These are phyloP conservation scores for Suillus variegatus DNA, from an alignment of 768 basidiomycete genomes.

Conservation along the genomic window DNA sequence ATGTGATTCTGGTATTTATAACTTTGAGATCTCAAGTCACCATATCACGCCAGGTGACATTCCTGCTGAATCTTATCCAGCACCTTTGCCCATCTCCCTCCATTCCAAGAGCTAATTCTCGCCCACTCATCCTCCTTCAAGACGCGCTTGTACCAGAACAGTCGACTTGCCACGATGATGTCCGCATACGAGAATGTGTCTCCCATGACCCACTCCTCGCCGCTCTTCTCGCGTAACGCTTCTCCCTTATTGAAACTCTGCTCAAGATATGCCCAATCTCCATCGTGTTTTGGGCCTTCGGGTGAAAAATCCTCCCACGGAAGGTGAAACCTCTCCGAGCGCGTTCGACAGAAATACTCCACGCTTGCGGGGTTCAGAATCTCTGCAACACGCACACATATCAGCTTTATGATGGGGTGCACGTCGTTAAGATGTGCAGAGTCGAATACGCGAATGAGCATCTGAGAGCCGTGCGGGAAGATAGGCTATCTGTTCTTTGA, in stretches of 20 bases:
- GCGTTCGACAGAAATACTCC: conserved; percentile 39
- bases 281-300: conserved; percentile 27
- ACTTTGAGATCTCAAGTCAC: not conserved
- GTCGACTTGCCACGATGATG: conserved; percentile 3
- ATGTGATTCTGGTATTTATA: too few species aligned
- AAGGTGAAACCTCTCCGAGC: conserved; percentile 10
- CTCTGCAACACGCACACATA: conserved; percentile 20
- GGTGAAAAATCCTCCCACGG: conserved; percentile 28
- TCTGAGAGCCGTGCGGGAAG: conserved; percentile 25
- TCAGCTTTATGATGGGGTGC: conserved; percentile 15
- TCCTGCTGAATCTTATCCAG: conserved; percentile 1
- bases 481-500: not conserved
- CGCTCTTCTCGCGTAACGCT: not conserved
- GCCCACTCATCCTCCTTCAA: conserved; percentile 8
- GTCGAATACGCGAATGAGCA: conserved; percentile 40
- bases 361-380: conserved; percentile 32
- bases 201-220: conserved; percentile 7
- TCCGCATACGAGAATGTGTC: conserved; percentile 13
- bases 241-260: conserved; percentile 27
- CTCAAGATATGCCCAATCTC: conserved; percentile 40
- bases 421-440: conserved; percentile 29
- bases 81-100: conserved; percentile 7
- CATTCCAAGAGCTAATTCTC: conserved; percentile 5
- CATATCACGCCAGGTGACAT: conserved; percentile 1
- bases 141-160: conserved; percentile 8